Evolutionary conservation across 2,329 filamentous ascomycete genomes (phyloP).

Genomic region (Ascochyta lentis): DNA sequence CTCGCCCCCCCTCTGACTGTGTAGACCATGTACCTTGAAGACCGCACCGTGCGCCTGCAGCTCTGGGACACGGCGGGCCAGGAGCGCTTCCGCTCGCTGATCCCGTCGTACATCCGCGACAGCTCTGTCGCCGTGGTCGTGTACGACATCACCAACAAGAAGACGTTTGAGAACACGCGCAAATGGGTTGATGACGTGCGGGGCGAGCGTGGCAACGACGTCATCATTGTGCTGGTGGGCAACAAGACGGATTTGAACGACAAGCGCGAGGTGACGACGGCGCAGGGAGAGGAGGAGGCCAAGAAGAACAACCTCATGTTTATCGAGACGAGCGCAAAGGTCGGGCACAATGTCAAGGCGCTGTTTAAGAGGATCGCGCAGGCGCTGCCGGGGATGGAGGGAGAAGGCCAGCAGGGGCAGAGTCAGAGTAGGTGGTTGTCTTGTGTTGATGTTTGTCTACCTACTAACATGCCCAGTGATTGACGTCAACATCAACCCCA

Average conservation of each 20-base stretch:
- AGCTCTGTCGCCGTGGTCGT: slow-evolving; percentile 97
- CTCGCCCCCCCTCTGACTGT: slow-evolving; percentile 17
- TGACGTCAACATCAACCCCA: slow-evolving; percentile 84
- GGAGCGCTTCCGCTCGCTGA: slow-evolving; percentile 94
- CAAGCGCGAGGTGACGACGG: slow-evolving; percentile 95
- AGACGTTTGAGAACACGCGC: slow-evolving; percentile 97
- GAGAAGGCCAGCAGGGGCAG: slow-evolving; percentile 78
- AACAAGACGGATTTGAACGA: slow-evolving; percentile 99
- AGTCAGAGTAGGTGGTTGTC: slow-evolving; percentile 72
- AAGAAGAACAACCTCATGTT: slow-evolving; percentile 99
- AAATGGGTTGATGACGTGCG: slow-evolving; percentile 99
- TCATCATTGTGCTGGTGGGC: slow-evolving; percentile 97
- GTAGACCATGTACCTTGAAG: slow-evolving; percentile 98
- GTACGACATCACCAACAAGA: slow-evolving; percentile 96
- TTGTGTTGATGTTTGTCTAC: neutral
- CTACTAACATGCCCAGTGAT: slow-evolving; percentile 69
- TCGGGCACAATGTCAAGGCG: slow-evolving; percentile 97
- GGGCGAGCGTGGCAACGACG: slow-evolving; percentile 95
- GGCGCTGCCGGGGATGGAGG: slow-evolving; percentile 96
- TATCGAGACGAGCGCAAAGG: slow-evolving; percentile 97
- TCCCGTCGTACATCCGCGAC: slow-evolving; percentile 98
- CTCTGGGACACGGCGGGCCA: slow-evolving; percentile 99
- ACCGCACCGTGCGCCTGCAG: slow-evolving; percentile 95
- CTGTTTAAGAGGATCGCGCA: slow-evolving; percentile 98
- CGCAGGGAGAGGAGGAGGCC: slow-evolving; percentile 96